These are phyloP conservation scores for Biancaea sappan DNA, from an alignment of 306 rosid species.

Conservation along the genomic window DNA sequence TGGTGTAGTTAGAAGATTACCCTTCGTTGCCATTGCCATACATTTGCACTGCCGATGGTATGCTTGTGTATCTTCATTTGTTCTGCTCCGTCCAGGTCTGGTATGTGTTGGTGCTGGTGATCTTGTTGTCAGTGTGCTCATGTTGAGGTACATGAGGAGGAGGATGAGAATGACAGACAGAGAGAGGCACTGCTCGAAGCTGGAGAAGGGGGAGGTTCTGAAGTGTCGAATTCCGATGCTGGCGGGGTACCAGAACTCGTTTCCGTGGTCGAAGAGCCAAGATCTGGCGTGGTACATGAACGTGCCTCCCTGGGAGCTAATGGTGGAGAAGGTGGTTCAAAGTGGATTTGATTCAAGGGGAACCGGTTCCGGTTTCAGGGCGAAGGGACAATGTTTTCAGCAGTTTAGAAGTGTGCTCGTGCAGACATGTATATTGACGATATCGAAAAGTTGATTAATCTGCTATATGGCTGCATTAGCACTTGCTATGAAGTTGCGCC, in stretches of 20 bases:
- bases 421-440: slow-evolving; percentile 78
- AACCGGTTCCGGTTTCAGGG: slow-evolving; percentile 74
- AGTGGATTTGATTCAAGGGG: slow-evolving; percentile 72
- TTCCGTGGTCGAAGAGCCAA: slow-evolving; percentile 73
- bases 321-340: slow-evolving; percentile 94
- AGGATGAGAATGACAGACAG: slow-evolving; percentile 70
- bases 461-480: slow-evolving; percentile 65
- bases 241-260: slow-evolving; percentile 60
- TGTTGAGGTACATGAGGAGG: slow-evolving; percentile 37
- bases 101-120: no score
- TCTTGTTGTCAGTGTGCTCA: no score
- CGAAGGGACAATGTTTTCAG: slow-evolving; percentile 88
- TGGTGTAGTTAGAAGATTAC: no score
- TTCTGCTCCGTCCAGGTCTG: no score
- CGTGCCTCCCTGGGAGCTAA: slow-evolving; percentile 77
- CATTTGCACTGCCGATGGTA: no score
- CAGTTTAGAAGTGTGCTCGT: no score
- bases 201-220: slow-evolving; percentile 35
- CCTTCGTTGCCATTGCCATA: no score
- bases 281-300: slow-evolving; percentile 79
- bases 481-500: no score
- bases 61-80: no score
- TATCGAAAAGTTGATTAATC: slow-evolving; percentile 64
- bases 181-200: slow-evolving; percentile 80
- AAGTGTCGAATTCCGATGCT: slow-evolving; percentile 79